Conservation (phyloP, 2,329 filamentous ascomycete genomes). For the Pseudocercospora ulei region DNA sequence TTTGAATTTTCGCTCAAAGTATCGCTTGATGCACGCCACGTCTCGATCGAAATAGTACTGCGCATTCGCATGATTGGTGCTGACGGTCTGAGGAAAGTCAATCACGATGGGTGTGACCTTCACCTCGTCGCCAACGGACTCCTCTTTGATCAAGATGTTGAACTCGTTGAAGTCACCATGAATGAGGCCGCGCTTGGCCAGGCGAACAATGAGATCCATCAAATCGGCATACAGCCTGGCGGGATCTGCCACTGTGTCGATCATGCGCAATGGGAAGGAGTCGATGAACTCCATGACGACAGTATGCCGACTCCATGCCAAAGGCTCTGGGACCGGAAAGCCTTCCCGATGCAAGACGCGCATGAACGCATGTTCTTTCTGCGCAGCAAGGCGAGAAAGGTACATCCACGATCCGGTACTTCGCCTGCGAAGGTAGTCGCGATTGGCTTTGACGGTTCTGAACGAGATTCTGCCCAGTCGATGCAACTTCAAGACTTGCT, state of each 20-base stretch:
- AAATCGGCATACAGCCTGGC: constrained; percentile 83
- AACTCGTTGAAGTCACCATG: constrained; percentile 99
- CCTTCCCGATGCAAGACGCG: constrained; percentile 70
- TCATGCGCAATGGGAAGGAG: constrained; percentile 81
- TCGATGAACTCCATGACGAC: constrained; percentile 94
- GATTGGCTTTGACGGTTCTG: constrained; percentile 87
- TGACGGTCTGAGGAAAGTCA: constrained; percentile 97
- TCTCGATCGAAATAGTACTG: constrained; percentile 97
- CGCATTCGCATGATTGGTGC: constrained; percentile 84
- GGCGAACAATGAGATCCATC: constrained; percentile 70
- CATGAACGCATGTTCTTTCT: constrained; percentile 96
- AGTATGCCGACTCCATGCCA: constrained; percentile 85
- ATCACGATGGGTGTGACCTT: constrained; percentile 73
- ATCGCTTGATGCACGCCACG: constrained; percentile 88
- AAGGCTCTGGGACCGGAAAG: constrained; percentile 79
- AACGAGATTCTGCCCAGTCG: constrained; percentile 92
- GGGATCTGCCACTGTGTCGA: constrained; percentile 72
- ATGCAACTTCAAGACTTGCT: constrained; percentile 89
- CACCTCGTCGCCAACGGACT: constrained; percentile 33
- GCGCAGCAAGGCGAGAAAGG: constrained; percentile 79
- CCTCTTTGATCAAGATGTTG: constrained; percentile 87
- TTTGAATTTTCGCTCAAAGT: constrained; percentile 80
- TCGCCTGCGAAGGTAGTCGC: constrained; percentile 83
- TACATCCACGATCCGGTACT: constrained; percentile 93
- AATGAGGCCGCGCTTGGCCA: constrained; percentile 81